Evolutionary conservation across 768 basidiomycete genomes (phyloP).

Genomic region (Lentinula sp.): DNA sequence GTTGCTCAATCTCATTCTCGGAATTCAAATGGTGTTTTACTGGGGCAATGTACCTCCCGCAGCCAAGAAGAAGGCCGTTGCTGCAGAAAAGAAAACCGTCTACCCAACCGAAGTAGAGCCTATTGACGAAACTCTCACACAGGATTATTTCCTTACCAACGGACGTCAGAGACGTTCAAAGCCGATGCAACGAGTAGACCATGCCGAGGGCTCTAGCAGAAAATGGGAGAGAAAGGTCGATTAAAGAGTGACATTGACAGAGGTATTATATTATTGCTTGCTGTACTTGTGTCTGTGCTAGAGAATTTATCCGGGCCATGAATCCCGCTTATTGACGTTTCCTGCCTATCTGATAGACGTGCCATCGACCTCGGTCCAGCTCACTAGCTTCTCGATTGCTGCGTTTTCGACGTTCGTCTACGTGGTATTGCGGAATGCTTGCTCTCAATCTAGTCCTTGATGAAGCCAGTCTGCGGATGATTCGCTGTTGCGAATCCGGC

Average conservation of each 20-base stretch:
- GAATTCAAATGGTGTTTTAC: slow-evolving; percentile 57
- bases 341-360: no score
- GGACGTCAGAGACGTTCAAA: background rate
- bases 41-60: slow-evolving; percentile 29
- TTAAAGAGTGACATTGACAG: background rate
- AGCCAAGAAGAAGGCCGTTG: background rate
- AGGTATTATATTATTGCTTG: background rate
- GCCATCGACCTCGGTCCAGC: background rate
- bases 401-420: background rate
- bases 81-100: background rate
- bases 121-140: background rate
- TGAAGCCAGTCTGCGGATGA: background rate
- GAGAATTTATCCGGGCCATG: background rate
- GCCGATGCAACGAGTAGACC: background rate
- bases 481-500: background rate
- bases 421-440: background rate
- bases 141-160: slow-evolving; percentile 1
- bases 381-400: background rate
- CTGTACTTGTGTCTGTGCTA: background rate
- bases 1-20: slow-evolving; percentile 56
- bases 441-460: background rate
- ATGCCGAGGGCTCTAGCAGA: background rate
- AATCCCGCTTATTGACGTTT: background rate
- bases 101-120: background rate
- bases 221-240: slow-evolving; percentile 4